Evolutionary conservation across 768 basidiomycete genomes (phyloP), one percentile per base, ranked within the genome.

Genomic region (Phylloporus arenicola): DNA sequence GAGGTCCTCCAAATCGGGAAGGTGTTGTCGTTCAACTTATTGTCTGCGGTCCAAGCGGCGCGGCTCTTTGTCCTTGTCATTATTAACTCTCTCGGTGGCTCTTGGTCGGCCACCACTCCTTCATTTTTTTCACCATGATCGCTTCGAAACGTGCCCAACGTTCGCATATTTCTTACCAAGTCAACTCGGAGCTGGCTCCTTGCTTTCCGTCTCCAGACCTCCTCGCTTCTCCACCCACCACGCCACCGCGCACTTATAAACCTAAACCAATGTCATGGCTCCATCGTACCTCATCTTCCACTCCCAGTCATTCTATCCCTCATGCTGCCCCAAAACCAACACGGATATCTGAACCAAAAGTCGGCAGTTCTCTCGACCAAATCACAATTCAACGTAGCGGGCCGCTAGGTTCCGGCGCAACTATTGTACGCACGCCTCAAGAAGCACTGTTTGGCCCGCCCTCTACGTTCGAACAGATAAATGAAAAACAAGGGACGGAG

Each of bases 371-470:
- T 39, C 52, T 72, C 5, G 69, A 72, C 11, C 60, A 61, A 4
- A 48, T 71, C 27, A 38, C 45, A 45, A 31, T 51, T 19, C 61
- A 53, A 13, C 75, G 80, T 12, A 73, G 67, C 38, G 80, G 80
- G 3, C 65, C 71, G 3, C 76, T 88, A 17, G 88, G 86, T n/a
- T 63, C 77, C 17, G 87, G 88, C 35, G 88, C 88, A 13, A 83
- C 75, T 2, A 72, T 92, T 27, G 88, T 91, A 33, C 74, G 83
- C 50, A 91, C 89, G 0, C 89, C 89, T 8, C 82, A 85, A 56
- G 89, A 92, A 48, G 88, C 88, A 19, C 71, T 92, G 27, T 71
- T 65, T 25, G 64, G 69, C 42, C 52, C 72, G 19, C 43, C 38
- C 19, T 50, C 35, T 17, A 27, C 37, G 19, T 50, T 50, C 30